Evolutionary conservation across 169 alveolate species (phyloP).

Genomic region (Eimeria falciformis): DNA sequence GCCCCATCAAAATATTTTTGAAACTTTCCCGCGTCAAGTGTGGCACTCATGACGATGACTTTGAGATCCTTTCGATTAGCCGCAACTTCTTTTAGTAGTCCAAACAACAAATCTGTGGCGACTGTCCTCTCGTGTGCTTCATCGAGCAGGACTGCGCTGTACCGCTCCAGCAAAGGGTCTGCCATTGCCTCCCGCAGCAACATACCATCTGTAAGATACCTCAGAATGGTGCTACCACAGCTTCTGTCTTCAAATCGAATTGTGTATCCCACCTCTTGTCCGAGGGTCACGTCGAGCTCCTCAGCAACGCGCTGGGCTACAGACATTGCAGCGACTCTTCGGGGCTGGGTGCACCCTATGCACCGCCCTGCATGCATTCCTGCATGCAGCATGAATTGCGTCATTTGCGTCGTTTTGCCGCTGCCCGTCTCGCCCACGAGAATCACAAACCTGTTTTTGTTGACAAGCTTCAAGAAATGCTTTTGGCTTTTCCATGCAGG

Average conservation of each 20-base stretch:
- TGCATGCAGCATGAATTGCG: conserved; percentile 95
- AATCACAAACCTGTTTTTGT: conserved; percentile 84
- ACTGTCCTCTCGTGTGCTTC: conserved; percentile 99
- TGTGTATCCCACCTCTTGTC: conserved; percentile 95
- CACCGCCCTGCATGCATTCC: conserved; percentile 84
- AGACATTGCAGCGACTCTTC: conserved; percentile 99
- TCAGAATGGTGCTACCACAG: conserved; percentile 91
- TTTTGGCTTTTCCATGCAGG: conserved; percentile 93
- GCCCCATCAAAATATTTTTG: conserved; percentile 92
- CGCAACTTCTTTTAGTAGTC: conserved; percentile 95
- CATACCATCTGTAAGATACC: conserved; percentile 99
- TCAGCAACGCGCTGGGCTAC: conserved; percentile 99
- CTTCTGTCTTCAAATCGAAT: conserved; percentile 98
- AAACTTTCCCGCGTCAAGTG: conserved; percentile 96
- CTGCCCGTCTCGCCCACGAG: conserved; percentile 98
- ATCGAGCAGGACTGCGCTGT: conserved; percentile 96
- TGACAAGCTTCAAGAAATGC: conserved; percentile 88
- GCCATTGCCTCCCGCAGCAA: conserved; percentile 97
- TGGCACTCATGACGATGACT: conserved; percentile 98
- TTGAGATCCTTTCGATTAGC: conserved; percentile 92
- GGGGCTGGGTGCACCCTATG: conserved; percentile 99
- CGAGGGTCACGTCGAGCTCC: conserved; percentile 95
- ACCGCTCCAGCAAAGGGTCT: conserved; percentile 92
- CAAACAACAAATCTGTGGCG: conserved; percentile 98
- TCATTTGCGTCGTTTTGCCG: conserved; percentile 99